Evolutionary conservation across 306 rosid species (phyloP).

Genomic region (Canavalia ensiformis): DNA sequence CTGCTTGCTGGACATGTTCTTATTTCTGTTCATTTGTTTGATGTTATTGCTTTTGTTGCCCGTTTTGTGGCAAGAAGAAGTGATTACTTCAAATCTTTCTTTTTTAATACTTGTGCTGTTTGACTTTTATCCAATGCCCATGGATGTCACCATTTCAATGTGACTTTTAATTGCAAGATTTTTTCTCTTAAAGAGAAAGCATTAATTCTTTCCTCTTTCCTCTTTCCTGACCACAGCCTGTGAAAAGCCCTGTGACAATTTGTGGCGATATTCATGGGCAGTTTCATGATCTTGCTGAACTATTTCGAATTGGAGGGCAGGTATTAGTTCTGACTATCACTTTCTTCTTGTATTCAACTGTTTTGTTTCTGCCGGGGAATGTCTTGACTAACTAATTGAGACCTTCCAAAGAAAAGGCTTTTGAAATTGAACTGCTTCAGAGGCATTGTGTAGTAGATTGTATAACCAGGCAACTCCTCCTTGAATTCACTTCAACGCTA

Average conservation of each 20-base stretch:
- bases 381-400: conserved; percentile 50
- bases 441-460: conserved; percentile 45
- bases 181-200: background rate
- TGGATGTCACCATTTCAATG: background rate
- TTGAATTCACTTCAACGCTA: conserved; percentile 31
- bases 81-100: background rate
- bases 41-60: background rate
- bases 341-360: conserved; percentile 44
- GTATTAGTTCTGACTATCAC: conserved; percentile 57
- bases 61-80: background rate
- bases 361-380: conserved; percentile 49
- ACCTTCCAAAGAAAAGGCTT: conserved; percentile 40
- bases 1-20: background rate
- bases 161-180: background rate
- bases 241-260: conserved; percentile 86
- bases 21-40: background rate
- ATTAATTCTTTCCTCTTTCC: conserved; percentile 30
- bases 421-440: conserved; percentile 48
- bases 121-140: background rate
- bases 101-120: background rate
- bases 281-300: conserved; percentile 87
- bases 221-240: conserved; percentile 64
- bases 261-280: conserved; percentile 92
- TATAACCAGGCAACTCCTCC: conserved; percentile 37
- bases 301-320: conserved; percentile 88